Conservation (phyloP, 306 rosid genomes). For the Parietaria judaica region DNA sequence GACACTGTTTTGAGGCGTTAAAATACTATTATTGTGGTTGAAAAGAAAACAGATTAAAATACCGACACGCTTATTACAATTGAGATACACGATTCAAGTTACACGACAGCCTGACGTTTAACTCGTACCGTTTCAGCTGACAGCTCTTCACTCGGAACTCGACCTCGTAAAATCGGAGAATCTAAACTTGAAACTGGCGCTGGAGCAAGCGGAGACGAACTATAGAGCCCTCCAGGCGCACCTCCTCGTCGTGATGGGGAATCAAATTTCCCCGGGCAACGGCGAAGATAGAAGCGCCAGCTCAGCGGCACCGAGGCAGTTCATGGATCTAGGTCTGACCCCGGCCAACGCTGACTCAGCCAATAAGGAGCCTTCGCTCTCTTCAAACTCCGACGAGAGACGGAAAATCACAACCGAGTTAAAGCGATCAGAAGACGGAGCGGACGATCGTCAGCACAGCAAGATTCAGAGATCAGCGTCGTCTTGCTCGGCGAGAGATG, state of each 20-base stretch:
- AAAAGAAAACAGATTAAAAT: no score
- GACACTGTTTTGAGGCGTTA: no score
- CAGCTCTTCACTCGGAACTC: conserved; percentile 46
- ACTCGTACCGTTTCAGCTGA: conserved; percentile 28
- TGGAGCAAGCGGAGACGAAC: conserved; percentile 27
- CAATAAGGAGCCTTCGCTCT: conserved; percentile 31
- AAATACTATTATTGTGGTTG: no score
- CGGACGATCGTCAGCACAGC: conserved; percentile 14
- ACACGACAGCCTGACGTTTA: no score
- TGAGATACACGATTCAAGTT: no score
- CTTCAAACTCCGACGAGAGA: conserved; percentile 23
- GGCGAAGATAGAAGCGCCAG: no score
- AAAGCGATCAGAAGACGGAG: conserved; percentile 29
- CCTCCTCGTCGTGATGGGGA: conserved; percentile 23
- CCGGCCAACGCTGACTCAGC: conserved; percentile 18
- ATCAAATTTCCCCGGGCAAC: conserved; percentile 2
- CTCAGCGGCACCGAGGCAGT: conserved; percentile 41
- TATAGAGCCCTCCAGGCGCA: conserved; percentile 48
- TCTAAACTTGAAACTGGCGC: conserved; percentile 30
- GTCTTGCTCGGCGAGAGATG: conserved; percentile 22
- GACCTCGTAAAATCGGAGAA: conserved; percentile 52
- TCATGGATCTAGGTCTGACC: conserved; percentile 64
- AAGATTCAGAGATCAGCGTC: conserved; percentile 43
- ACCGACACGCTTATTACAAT: no score
- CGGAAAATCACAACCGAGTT: neutral